These are phyloP conservation scores for Annulohypoxylon truncatum DNA, from an alignment of 2,329 filamentous ascomycete genomes.

Conservation along the genomic window DNA sequence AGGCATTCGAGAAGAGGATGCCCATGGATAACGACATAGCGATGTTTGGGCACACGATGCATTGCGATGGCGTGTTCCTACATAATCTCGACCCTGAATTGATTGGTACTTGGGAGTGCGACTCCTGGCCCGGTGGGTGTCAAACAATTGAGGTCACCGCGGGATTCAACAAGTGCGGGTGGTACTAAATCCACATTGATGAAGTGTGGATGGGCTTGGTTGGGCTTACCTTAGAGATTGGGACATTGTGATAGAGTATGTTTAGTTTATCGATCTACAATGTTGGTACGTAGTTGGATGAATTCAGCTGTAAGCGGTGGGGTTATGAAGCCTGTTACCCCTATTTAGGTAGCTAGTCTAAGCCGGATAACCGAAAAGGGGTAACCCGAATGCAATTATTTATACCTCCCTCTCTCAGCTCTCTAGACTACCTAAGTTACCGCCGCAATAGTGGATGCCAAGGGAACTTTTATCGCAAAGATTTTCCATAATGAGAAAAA, in stretches of 20 bases:
- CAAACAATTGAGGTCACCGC: conserved; percentile 9
- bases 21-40: conserved; percentile 8
- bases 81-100: conserved; percentile 1
- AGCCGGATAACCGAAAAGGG: not conserved
- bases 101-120: conserved; percentile 6
- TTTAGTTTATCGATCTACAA: not conserved
- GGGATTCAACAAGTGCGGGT: conserved; percentile 6
- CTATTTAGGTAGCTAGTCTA: not conserved
- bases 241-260: not conserved
- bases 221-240: not conserved
- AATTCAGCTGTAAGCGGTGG: not conserved
- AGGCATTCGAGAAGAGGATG: conserved; percentile 5
- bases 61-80: conserved; percentile 9
- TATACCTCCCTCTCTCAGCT: too few relatives aligned
- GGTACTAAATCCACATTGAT: not conserved
- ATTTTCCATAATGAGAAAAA: too few relatives aligned
- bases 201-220: not conserved
- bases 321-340: not conserved
- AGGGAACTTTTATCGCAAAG: too few relatives aligned
- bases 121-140: conserved; percentile 5
- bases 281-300: not conserved
- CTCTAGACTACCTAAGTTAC: too few relatives aligned
- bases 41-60: conserved; percentile 8
- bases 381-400: not conserved
- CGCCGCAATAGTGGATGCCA: too few relatives aligned